Percentiles rank a stretch among this genome's conserved stretches.
phyloP scores from a whole-genome alignment of 331 rosid species.

The Rosa hybrid region DNA sequence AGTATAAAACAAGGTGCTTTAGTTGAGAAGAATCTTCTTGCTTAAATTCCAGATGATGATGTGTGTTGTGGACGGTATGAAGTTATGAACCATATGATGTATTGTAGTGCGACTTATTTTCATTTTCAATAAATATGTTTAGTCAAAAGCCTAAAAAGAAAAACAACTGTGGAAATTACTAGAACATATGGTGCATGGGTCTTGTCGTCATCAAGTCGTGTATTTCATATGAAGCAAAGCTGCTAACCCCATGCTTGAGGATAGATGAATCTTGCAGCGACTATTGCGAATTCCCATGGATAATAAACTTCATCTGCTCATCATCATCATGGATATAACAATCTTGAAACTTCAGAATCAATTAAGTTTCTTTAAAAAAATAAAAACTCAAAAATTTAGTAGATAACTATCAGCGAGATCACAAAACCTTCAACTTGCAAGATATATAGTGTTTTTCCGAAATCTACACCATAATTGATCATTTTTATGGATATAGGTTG shows the following conservation, averaged over 20 bases:
- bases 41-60: neutral
- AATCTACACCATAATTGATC: neutral
- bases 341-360: neutral
- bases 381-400: neutral
- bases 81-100: neutral
- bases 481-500: neutral
- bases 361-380: neutral
- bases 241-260: conserved; percentile 14
- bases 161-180: neutral
- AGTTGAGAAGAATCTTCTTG: neutral
- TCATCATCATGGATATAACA: neutral
- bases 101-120: neutral
- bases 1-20: neutral
- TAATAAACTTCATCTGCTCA: neutral
- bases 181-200: conserved; percentile 5
- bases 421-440: neutral
- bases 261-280: neutral
- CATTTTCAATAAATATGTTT: neutral
- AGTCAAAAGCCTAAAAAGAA: neutral
- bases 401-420: neutral
- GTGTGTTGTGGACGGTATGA: neutral
- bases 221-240: neutral
- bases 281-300: neutral
- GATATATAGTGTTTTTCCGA: neutral
- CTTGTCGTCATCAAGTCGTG: conserved; percentile 1